Evolutionary conservation across 2,329 filamentous ascomycete species (phyloP).

Genomic region (Hypoxylon sp.): DNA sequence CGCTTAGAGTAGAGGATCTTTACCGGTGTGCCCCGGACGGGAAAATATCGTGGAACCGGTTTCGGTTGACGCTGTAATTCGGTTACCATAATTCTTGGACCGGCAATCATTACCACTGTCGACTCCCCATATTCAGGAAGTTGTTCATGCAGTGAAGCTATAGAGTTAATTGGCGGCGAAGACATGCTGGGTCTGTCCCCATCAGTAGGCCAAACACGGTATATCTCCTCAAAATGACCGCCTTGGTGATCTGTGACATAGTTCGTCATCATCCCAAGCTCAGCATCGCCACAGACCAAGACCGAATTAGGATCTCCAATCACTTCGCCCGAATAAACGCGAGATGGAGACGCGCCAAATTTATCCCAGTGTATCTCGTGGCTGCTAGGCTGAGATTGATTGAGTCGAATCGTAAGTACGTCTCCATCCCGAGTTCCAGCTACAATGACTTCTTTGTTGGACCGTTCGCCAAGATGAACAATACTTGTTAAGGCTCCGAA

Average conservation of each 20-base stretch:
- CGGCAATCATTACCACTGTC: slow-evolving; percentile 64
- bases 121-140: slow-evolving; percentile 58
- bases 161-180: slow-evolving; percentile 63
- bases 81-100: slow-evolving; percentile 65
- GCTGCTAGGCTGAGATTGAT: slow-evolving; percentile 34
- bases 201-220: slow-evolving; percentile 66
- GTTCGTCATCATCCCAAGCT: slow-evolving; percentile 48
- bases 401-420: slow-evolving; percentile 57
- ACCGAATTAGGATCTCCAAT: slow-evolving; percentile 61
- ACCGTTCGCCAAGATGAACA: slow-evolving; percentile 51
- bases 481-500: slow-evolving; percentile 64
- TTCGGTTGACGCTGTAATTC: slow-evolving; percentile 59
- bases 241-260: slow-evolving; percentile 11
- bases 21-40: slow-evolving; percentile 59
- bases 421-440: slow-evolving; percentile 67
- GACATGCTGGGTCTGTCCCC: slow-evolving; percentile 60
- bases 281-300: slow-evolving; percentile 56
- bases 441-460: slow-evolving; percentile 53
- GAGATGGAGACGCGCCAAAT: slow-evolving; percentile 50
- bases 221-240: slow-evolving; percentile 57
- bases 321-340: slow-evolving; percentile 46
- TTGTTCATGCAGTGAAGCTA: slow-evolving; percentile 58
- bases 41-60: slow-evolving; percentile 52
- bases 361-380: slow-evolving; percentile 37
- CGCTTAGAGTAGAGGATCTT: slow-evolving; percentile 68